Percentiles rank a stretch among this genome's conserved stretches.
Evolutionary conservation across 306 rosid genomes (phyloP).

Genomic region (Castanea mollissima): DNA sequence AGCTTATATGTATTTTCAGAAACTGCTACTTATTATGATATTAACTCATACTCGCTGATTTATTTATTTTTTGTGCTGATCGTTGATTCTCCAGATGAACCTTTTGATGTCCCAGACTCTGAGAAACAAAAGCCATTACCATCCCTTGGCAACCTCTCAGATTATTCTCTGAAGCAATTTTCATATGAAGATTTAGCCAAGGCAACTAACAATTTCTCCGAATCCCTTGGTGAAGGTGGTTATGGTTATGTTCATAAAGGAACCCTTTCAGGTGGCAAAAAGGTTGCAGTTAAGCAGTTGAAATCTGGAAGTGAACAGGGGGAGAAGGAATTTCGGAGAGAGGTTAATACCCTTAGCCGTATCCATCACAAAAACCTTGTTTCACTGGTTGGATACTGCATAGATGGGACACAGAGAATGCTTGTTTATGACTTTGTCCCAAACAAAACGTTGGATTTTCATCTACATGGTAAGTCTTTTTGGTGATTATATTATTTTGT

Average conservation of each 20-base stretch:
- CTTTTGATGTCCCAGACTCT: constrained; percentile 31
- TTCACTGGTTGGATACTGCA: constrained; percentile 58
- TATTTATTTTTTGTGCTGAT: neutral
- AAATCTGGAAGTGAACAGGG: constrained; percentile 60
- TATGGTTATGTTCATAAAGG: constrained; percentile 68
- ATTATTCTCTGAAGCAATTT: constrained; percentile 30
- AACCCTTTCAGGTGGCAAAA: constrained; percentile 48
- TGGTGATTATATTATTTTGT: neutral
- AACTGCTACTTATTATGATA: neutral
- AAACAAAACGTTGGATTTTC: constrained; percentile 52
- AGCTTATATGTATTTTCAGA: neutral
- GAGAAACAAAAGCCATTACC: constrained; percentile 25
- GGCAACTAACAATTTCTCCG: constrained; percentile 53
- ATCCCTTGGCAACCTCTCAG: constrained; percentile 9
- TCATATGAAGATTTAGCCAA: constrained; percentile 43
- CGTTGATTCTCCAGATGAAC: constrained; percentile 35
- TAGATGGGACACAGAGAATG: constrained; percentile 42
- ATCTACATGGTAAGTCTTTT: constrained; percentile 50
- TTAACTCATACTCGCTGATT: neutral
- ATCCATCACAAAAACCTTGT: constrained; percentile 72
- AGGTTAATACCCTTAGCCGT: constrained; percentile 56
- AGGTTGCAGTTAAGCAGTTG: constrained; percentile 59
- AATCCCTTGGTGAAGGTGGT: constrained; percentile 61
- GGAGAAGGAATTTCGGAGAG: constrained; percentile 63
- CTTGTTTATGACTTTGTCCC: constrained; percentile 64